phyloP scores from a whole-genome alignment of 2,329 filamentous ascomycete species.

The Fusarium sp. region DNA sequence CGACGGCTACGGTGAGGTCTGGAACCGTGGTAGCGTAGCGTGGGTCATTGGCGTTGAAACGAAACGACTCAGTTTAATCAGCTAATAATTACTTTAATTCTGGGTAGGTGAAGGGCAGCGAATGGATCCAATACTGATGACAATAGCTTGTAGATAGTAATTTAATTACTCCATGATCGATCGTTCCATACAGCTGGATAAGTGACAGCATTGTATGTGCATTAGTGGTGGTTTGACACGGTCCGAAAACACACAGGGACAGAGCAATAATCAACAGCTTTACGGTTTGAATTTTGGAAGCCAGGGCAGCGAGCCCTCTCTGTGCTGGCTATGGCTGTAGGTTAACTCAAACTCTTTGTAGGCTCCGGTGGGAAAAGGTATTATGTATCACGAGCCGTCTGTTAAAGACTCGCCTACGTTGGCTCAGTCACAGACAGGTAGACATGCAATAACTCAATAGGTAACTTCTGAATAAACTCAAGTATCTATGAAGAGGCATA shows the following conservation, averaged over 20 bases:
- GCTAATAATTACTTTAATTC: neutral
- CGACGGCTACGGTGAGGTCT: constrained; percentile 42
- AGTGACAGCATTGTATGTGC: neutral
- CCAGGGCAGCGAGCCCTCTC: neutral
- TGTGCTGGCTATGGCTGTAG: neutral
- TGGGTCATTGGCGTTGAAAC: constrained; percentile 20
- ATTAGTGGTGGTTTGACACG: neutral
- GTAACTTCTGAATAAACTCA: neutral
- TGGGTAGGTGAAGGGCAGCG: neutral
- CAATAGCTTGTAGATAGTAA: neutral
- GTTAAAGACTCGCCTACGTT: neutral
- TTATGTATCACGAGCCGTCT: neutral
- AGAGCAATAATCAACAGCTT: neutral
- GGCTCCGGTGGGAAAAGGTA: neutral
- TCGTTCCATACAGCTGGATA: neutral
- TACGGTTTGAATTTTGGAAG: neutral
- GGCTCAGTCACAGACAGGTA: neutral
- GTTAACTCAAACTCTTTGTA: neutral
- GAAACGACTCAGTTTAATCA: constrained; percentile 17
- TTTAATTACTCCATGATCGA: neutral
- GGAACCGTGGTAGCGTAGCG: constrained; percentile 21
- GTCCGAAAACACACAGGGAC: neutral
- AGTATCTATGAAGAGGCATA: neutral
- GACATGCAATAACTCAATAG: neutral
- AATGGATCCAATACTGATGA: neutral